Evolutionary conservation across 2,329 filamentous ascomycete genomes (phyloP), one percentile per base, ranked within the genome.

Genomic region (Colletotrichum gigasporum): DNA sequence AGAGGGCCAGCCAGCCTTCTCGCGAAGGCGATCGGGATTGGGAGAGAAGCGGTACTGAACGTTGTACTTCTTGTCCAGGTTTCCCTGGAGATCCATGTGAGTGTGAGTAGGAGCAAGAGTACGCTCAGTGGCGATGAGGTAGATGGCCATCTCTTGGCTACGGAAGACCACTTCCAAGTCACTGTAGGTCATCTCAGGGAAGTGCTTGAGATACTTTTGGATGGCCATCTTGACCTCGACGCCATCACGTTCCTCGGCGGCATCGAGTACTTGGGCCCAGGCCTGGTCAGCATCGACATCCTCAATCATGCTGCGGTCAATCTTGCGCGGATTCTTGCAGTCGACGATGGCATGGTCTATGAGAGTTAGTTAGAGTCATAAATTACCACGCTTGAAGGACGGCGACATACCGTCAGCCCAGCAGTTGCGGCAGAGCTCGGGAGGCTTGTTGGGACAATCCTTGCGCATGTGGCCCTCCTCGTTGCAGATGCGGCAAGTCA

Each of bases 31-130:
- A 18, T 78, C 74, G 0, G 90, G 85, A 68, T 86, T 86, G 30
- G 83, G 75, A 2, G 81, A 82, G 69, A 89, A 87, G 50, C 90
- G 86, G 71, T 89, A 88, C 0, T 85, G 86, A 51, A 92, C 80
- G 1, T 84, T 84, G 69, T 85, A 92, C 72, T 88, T 88, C 75
- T 88, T 88, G 61, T 84, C 84, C 18, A 90, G 78, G 65, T 90
- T 86, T 5, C 90, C 90, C 71, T 92, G 89, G 2, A 92, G 78
- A 67, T 92, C 89, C 86, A 92, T 90, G 75, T 91, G 90, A 65
- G 88, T 91, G 68, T 89, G 84, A 5, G 87, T 87, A 1, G 77
- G 72, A 0, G 81, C 72, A 28, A 91, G 74, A 32, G 84, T 77
- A 68, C 86, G 84, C 79, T 91, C 85, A 5, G 86, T 75, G 5